These are phyloP conservation scores for Pythium rishiriense DNA, from an alignment of 352 stramenopile species.

Conservation along the genomic window DNA sequence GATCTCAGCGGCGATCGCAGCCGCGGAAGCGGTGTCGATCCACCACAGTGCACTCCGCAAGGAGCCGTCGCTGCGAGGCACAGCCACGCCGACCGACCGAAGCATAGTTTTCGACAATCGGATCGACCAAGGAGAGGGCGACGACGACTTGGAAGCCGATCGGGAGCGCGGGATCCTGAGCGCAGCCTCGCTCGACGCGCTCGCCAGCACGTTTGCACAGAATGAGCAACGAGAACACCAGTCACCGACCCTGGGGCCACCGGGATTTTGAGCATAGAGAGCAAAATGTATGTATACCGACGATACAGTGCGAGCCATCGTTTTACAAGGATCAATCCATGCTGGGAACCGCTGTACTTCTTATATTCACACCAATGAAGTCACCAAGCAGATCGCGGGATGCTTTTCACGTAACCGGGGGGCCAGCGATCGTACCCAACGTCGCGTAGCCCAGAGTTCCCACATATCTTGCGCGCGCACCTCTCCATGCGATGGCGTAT, in stretches of 20 bases:
- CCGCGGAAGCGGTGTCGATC: conserved; percentile 26
- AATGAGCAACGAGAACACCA: conserved; percentile 18
- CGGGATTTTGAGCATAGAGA: not conserved
- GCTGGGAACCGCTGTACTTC: no score
- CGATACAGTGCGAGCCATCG: no score
- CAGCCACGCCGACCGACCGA: conserved; percentile 1
- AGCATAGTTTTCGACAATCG: not conserved
- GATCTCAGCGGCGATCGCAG: conserved; percentile 27
- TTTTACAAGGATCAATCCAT: no score
- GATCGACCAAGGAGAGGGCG: not conserved
- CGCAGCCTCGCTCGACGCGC: conserved; percentile 28
- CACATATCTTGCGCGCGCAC: not conserved
- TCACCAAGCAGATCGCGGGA: no score
- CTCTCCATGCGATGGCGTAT: not conserved
- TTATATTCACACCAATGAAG: no score
- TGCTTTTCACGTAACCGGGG: no score
- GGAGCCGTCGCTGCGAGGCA: conserved; percentile 27
- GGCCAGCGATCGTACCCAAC: not conserved
- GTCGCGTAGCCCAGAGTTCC: not conserved
- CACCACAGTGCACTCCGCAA: conserved; percentile 29
- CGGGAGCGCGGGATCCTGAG: conserved; percentile 16
- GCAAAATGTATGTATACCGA: not conserved
- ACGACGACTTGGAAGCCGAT: not conserved
- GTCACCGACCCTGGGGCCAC: not conserved
- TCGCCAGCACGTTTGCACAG: conserved; percentile 26